These are phyloP conservation scores for Ceriops tagal DNA, from an alignment of 345 rosid species.

Conservation along the genomic window DNA sequence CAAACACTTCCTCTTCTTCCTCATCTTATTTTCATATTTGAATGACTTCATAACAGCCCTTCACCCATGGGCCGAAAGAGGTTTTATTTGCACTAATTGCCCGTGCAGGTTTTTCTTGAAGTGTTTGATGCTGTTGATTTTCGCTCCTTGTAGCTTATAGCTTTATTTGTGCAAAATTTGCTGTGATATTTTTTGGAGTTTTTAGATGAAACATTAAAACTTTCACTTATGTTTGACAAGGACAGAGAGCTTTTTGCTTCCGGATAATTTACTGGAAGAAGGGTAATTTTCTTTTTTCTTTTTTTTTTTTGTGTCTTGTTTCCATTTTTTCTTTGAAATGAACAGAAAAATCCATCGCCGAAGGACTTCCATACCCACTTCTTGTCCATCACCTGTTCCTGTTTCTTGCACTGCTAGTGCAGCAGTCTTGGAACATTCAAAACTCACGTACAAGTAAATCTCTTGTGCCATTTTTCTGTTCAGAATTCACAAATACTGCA, in stretches of 20 bases:
- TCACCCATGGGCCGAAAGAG: neutral
- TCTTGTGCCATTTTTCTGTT: neutral
- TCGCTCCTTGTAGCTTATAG: neutral
- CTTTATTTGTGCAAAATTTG: constrained; percentile 3
- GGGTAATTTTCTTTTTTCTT: neutral
- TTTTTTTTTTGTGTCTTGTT: neutral
- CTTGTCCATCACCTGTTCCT: constrained; percentile 32
- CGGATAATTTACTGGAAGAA: too few species aligned
- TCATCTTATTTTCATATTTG: neutral
- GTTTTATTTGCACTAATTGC: too few species aligned
- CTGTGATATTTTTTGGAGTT: neutral
- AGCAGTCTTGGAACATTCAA: constrained; percentile 32
- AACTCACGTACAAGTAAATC: constrained; percentile 46
- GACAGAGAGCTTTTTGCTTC: too few species aligned
- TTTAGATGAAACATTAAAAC: neutral
- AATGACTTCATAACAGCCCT: neutral
- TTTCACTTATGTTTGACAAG: neutral
- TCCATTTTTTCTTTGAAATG: neutral
- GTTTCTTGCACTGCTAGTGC: constrained; percentile 31
- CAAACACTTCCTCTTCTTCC: neutral
- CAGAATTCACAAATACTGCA: constrained; percentile 11
- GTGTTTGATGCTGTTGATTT: neutral
- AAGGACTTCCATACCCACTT: constrained; percentile 27
- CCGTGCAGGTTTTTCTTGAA: too few species aligned
- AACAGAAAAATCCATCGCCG: constrained; percentile 10